These are phyloP conservation scores for Fusarium sp. DNA, from an alignment of 2,329 filamentous ascomycete species.

Conservation along the genomic window DNA sequence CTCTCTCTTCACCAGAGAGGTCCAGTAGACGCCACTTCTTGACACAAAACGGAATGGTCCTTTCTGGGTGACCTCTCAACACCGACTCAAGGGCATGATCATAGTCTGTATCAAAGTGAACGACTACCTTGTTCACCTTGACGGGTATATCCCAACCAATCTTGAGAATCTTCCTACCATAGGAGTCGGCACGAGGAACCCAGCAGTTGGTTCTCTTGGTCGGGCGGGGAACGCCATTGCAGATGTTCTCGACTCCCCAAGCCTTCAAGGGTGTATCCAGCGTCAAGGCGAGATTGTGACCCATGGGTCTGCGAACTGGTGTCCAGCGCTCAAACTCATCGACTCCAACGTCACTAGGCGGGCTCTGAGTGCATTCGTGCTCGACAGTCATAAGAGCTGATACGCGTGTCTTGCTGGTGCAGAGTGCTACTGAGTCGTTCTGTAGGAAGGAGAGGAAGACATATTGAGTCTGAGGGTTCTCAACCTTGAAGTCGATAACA, in stretches of 20 bases:
- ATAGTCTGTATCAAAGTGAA: constrained; percentile 12
- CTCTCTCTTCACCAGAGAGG: not conserved
- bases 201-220: constrained; percentile 17
- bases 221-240: not conserved
- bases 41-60: constrained; percentile 4
- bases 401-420: not conserved
- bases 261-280: not conserved
- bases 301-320: constrained; percentile 1
- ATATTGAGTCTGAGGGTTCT: constrained; percentile 15
- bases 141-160: not conserved
- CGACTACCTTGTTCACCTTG: not conserved
- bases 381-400: constrained; percentile 21
- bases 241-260: not conserved
- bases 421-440: constrained; percentile 7
- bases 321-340: constrained; percentile 18
- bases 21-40: constrained; percentile 7
- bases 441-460: constrained; percentile 4
- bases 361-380: constrained; percentile 4
- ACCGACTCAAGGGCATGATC: constrained; percentile 16
- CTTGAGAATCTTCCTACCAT: not conserved
- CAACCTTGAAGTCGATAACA: not conserved
- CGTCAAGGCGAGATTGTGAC: not conserved
- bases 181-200: not conserved
- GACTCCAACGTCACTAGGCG: constrained; percentile 1
- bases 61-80: constrained; percentile 4